phyloP scores from a whole-genome alignment of 371 early-diverging fungal species.

The Zopfochytrium polystomum region DNA sequence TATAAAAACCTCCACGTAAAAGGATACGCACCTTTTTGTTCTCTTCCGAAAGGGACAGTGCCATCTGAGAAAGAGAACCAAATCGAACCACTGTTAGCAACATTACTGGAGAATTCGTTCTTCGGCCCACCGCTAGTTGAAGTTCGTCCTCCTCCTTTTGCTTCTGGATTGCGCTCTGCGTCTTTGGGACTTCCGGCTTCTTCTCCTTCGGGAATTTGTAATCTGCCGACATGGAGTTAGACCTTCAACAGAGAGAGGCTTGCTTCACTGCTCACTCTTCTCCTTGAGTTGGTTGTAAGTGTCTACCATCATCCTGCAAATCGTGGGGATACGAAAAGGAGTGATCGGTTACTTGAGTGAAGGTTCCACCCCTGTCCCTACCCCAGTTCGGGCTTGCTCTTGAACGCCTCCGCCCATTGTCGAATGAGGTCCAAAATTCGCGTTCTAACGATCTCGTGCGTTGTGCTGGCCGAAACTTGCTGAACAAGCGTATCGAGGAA shows the following conservation, averaged over 20 bases:
- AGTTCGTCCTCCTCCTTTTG: conserved; percentile 89
- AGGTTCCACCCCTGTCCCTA: too few species aligned
- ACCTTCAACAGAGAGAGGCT: background rate
- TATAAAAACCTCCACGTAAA: too few species aligned
- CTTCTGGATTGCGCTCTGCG: conserved; percentile 57
- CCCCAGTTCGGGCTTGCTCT: conserved; percentile 73
- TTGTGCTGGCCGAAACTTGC: conserved; percentile 65
- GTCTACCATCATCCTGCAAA: too few species aligned
- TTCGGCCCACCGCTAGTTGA: conserved; percentile 66
- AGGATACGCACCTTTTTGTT: too few species aligned
- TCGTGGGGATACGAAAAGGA: too few species aligned
- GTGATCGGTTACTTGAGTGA: too few species aligned
- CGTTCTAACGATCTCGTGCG: conserved; percentile 71
- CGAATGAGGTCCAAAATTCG: conserved; percentile 83
- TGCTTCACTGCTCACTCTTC: conserved; percentile 33
- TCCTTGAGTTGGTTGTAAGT: conserved; percentile 67
- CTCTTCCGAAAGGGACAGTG: conserved; percentile 72
- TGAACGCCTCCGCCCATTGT: conserved; percentile 85
- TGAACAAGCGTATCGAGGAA: conserved; percentile 80
- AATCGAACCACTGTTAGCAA: background rate
- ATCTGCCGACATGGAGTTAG: conserved; percentile 34
- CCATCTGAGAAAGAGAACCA: conserved; percentile 48
- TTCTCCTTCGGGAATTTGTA: conserved; percentile 76
- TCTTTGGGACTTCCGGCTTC: conserved; percentile 51
- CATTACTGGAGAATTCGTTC: background rate